Percentiles rank a stretch among this genome's conserved stretches.
These are phyloP conservation scores for Pinus albicaulis DNA, from an alignment of 75 land plant species.

Conservation along the genomic window DNA sequence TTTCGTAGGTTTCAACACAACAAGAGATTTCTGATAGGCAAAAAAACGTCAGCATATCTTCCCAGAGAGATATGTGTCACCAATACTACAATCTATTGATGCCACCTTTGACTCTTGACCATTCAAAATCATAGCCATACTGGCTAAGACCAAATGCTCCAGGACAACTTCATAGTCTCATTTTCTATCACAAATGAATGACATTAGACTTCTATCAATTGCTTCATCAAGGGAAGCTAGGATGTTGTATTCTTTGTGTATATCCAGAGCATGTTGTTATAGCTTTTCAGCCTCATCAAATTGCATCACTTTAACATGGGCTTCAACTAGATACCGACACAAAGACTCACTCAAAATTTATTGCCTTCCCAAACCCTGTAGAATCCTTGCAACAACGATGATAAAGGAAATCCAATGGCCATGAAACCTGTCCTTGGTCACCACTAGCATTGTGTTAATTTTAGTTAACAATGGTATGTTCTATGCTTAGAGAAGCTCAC, in stretches of 20 bases:
- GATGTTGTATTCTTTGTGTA: conserved; percentile 50
- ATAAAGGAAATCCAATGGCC: too few relatives aligned
- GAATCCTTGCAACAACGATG: too few relatives aligned
- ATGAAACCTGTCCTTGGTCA: too few relatives aligned
- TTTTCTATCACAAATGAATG: conserved; percentile 70
- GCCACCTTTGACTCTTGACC: conserved; percentile 62
- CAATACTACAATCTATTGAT: conserved; percentile 64
- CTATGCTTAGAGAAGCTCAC: too few relatives aligned
- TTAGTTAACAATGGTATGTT: too few relatives aligned
- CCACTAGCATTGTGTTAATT: too few relatives aligned
- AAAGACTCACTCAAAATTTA: too few relatives aligned
- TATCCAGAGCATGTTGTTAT: conserved; percentile 66
- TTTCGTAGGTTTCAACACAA: conserved; percentile 61
- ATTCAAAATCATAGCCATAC: conserved; percentile 64
- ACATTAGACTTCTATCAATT: conserved; percentile 83
- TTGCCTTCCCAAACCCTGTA: too few relatives aligned
- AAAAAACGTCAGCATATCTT: conserved; percentile 63
- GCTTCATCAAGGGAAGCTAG: conserved; percentile 81
- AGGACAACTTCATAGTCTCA: conserved; percentile 73
- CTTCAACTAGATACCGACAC: conserved; percentile 81
- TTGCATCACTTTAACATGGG: conserved; percentile 80
- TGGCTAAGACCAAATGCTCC: conserved; percentile 78
- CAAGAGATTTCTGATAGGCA: conserved; percentile 80
- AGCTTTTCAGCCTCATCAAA: conserved; percentile 74
- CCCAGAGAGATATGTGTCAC: conserved; percentile 52